Evolutionary conservation across 495 filamentous ascomycete genomes (phyloP), one percentile per base, ranked within the genome.

Genomic region (Aspergillus mulundensis): DNA sequence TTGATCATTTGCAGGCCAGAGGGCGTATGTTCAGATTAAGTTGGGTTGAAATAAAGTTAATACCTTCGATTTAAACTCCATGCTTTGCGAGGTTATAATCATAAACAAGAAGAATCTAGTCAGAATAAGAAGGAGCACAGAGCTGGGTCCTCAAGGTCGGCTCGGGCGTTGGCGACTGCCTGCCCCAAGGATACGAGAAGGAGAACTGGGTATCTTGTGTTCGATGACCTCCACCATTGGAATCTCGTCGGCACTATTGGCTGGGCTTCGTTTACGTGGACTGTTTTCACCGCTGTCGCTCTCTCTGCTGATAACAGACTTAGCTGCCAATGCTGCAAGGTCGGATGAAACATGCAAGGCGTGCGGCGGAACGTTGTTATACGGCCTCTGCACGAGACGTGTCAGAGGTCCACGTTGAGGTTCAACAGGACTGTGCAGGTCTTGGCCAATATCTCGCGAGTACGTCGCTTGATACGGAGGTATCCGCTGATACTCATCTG

Each of bases 401-500:
- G 48, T 45, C 16, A 43, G 60, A 32, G 66, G 58, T 50, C 64
- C 70, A 53, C 61, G 61, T 42, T 61, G 63, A 53, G 64, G 58
- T 50, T 75, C 74, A n/a, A 62, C 55, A 40, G 71, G 67, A 25
- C 65, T 60, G 55, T 70, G 65, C 32, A 60, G 28, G 25, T 60
- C 61, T 49, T 74, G 73, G 10, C 60, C 61, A 25, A 54, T 53
- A 21, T 73, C 75, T 21, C 56, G 18, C 2, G 61, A 45, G 59
- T 74, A 71, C 7, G 70, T 61, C 23, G 60, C 59, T 48, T 59
- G 78, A 66, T 75, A 71, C 28, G 74, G 62, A 38, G 77, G 65
- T 5, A 67, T 66, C 76, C 78, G 79, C 47, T 74, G 69, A 1
- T 68, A 69, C 62, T 80, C 76, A 45, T 80, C 76, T 36, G 73